phyloP scores from a whole-genome alignment of 228 moss, liverwort and hornwort genomes.

The Sphagnum fallax region DNA sequence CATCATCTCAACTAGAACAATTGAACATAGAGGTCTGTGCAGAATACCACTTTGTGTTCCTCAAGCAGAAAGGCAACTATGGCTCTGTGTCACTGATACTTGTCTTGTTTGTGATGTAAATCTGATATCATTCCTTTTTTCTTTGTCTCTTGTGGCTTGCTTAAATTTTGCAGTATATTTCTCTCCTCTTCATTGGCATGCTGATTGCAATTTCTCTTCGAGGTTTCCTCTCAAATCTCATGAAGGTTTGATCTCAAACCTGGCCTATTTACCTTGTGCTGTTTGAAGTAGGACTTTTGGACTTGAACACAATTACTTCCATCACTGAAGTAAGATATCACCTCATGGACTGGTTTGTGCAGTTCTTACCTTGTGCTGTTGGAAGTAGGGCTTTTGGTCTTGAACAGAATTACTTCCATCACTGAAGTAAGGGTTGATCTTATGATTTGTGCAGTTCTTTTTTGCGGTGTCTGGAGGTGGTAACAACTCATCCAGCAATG shows the following conservation, averaged over 20 bases:
- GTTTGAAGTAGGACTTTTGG: no score
- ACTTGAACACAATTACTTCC: no score
- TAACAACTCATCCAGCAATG: conserved; percentile 50
- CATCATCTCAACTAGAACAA: neutral
- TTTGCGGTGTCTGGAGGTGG: conserved; percentile 56
- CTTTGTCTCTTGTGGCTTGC: neutral
- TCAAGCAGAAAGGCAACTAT: neutral
- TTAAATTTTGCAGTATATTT: conserved; percentile 39
- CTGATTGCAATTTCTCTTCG: conserved; percentile 49
- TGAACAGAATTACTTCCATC: no score
- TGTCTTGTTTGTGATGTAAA: neutral
- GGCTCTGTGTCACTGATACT: neutral
- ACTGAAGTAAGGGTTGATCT: no score
- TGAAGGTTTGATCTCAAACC: conserved; percentile 32
- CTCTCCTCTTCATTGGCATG: conserved; percentile 60
- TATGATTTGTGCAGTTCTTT: conserved; percentile 38
- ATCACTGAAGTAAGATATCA: neutral
- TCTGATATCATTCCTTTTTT: neutral
- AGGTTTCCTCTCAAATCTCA: conserved; percentile 58
- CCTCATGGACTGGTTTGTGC: neutral
- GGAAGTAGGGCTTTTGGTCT: no score
- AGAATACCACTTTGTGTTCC: neutral
- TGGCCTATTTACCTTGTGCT: neutral
- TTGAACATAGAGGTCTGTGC: neutral
- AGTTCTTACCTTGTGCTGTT: no score